Conservation (phyloP, 2,329 filamentous ascomycete species). For the Neonectria faginata region DNA sequence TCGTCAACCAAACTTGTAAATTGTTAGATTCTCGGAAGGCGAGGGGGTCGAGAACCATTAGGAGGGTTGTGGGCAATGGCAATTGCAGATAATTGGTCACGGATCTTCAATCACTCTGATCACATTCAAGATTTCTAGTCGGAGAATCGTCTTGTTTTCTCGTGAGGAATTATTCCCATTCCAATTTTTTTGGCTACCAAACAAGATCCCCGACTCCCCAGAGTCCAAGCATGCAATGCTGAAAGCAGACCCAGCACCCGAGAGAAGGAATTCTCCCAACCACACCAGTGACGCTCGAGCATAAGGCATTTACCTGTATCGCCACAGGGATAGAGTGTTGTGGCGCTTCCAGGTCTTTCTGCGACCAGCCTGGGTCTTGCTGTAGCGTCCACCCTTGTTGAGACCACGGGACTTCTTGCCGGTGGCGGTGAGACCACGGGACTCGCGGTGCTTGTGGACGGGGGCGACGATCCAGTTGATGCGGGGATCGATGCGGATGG, state of each 20-base stretch:
- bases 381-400: conserved; percentile 99
- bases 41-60: background rate
- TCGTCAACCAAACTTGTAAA: background rate
- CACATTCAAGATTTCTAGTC: conserved; percentile 25
- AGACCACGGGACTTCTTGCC: conserved; percentile 99
- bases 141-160: conserved; percentile 45
- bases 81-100: too few relatives aligned
- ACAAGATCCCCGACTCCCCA: conserved; percentile 48
- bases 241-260: conserved; percentile 47
- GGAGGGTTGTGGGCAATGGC: background rate
- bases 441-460: conserved; percentile 99
- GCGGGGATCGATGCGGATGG: conserved; percentile 97
- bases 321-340: conserved; percentile 99
- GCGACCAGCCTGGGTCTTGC: conserved; percentile 96
- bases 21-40: background rate
- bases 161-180: conserved; percentile 48
- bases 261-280: conserved; percentile 39
- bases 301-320: conserved; percentile 80
- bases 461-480: conserved; percentile 99
- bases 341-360: conserved; percentile 99
- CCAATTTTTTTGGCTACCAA: conserved; percentile 49
- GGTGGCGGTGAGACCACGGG: conserved; percentile 95
- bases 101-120: background rate
- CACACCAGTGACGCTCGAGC: conserved; percentile 25
- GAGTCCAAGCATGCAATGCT: conserved; percentile 49